Evolutionary conservation across 345 rosid genomes (phyloP).

Genomic region (Syzygium jambos): DNA sequence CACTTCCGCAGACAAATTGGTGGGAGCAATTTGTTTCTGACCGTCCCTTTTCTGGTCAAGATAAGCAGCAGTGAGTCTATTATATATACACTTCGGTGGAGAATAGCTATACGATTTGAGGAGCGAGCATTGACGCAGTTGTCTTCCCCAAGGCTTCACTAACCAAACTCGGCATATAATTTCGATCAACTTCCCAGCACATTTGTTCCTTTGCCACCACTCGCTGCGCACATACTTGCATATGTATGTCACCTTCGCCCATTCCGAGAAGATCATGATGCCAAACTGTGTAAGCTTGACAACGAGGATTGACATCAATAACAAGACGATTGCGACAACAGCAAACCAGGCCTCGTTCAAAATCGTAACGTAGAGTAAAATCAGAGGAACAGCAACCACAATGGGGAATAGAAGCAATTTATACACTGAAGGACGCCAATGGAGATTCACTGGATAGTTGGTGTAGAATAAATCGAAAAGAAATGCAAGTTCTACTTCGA

Average conservation of each 20-base stretch:
- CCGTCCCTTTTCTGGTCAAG: neutral
- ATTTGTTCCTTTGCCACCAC: neutral
- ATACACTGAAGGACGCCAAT: too few species aligned
- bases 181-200: neutral
- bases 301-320: neutral
- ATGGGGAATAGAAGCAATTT: too few species aligned
- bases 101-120: neutral
- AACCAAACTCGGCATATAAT: neutral
- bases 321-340: rapidly evolving
- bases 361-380: too few species aligned
- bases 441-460: too few species aligned
- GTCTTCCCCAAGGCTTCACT: neutral
- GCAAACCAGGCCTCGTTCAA: too few species aligned
- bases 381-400: too few species aligned
- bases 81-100: neutral
- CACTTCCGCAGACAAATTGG: neutral
- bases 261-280: neutral
- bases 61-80: rapidly evolving
- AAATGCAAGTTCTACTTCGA: too few species aligned
- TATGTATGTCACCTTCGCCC: neutral
- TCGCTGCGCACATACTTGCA: rapidly evolving
- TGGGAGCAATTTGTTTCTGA: rapidly evolving
- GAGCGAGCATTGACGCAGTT: neutral
- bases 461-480: too few species aligned
- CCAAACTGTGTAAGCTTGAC: neutral